Conservation (phyloP, 768 basidiomycete species). For the Termitomyces sp. region DNA sequence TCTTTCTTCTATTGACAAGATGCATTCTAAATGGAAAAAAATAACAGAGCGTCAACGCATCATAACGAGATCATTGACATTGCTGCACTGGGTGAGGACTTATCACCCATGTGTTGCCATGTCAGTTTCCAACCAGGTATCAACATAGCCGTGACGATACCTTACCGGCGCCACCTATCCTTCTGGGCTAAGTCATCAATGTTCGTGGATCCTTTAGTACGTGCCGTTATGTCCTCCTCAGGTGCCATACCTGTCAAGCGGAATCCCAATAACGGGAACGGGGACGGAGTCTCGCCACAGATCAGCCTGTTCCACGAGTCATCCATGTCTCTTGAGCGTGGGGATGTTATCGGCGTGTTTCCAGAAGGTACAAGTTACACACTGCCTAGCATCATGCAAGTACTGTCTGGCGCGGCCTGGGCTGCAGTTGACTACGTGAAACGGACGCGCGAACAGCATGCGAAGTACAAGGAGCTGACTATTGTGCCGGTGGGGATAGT, state of each 20-base stretch:
- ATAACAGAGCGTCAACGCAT: constrained; percentile 48
- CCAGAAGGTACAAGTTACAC: constrained; percentile 58
- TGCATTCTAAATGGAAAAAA: not conserved
- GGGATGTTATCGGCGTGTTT: constrained; percentile 62
- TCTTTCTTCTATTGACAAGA: not conserved
- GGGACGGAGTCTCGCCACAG: constrained; percentile 21
- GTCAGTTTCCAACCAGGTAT: not conserved
- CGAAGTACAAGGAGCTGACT: constrained; percentile 25
- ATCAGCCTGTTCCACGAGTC: constrained; percentile 49
- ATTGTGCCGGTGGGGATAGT: constrained; percentile 64
- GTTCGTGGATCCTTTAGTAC: constrained; percentile 52
- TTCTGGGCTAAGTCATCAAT: constrained; percentile 71
- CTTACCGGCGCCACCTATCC: constrained; percentile 50
- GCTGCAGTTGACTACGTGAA: constrained; percentile 64
- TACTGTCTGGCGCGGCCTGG: constrained; percentile 64
- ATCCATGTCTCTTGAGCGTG: constrained; percentile 45
- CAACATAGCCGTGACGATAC: constrained; percentile 45
- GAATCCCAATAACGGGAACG: not conserved
- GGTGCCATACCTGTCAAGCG: constrained; percentile 33
- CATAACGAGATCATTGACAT: constrained; percentile 69
- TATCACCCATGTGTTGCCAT: not conserved
- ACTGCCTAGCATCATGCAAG: constrained; percentile 38
- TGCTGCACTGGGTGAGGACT: constrained; percentile 24
- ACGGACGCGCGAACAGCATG: constrained; percentile 19
- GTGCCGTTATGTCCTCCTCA: constrained; percentile 49